Percentiles rank a stretch among this genome's conserved stretches.
phyloP scores from a whole-genome alignment of 2,329 filamentous ascomycete genomes.

The Fusarium dimerum region DNA sequence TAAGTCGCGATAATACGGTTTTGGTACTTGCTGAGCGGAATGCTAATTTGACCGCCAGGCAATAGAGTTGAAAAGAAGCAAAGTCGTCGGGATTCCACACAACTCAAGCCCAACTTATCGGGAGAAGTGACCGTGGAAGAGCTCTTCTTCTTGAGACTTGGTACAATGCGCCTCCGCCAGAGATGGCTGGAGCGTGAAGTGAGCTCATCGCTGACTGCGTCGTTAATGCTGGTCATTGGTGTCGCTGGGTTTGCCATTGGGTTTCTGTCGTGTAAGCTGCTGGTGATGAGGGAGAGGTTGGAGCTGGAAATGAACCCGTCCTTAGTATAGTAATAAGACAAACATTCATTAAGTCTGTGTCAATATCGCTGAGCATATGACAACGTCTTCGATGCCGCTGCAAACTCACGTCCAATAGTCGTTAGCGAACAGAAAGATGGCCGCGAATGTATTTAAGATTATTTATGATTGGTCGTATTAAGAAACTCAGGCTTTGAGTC shows the following conservation, averaged over 20 bases:
- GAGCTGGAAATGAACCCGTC: background rate
- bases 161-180: conserved; percentile 15
- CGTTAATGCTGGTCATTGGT: conserved; percentile 21
- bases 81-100: conserved; percentile 13
- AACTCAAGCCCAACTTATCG: conserved; percentile 12
- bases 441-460: background rate
- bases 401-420: background rate
- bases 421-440: background rate
- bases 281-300: conserved; percentile 9
- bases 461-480: background rate
- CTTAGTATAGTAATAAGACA: background rate
- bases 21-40: background rate
- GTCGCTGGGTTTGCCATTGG: conserved; percentile 14
- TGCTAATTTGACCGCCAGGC: conserved; percentile 7
- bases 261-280: conserved; percentile 15
- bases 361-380: background rate
- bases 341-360: background rate
- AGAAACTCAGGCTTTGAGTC: conserved; percentile 61
- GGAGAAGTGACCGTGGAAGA: conserved; percentile 19
- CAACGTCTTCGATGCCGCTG: background rate
- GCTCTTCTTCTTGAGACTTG: conserved; percentile 21
- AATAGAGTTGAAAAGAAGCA: conserved; percentile 23
- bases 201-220: conserved; percentile 19
- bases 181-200: conserved; percentile 18
- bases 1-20: conserved; percentile 6